Evolutionary conservation across 1,139 yeast genomes (phyloP), one percentile per base, ranked within the genome.

Genomic region (Nakaseomyces kungkrabaensis): DNA sequence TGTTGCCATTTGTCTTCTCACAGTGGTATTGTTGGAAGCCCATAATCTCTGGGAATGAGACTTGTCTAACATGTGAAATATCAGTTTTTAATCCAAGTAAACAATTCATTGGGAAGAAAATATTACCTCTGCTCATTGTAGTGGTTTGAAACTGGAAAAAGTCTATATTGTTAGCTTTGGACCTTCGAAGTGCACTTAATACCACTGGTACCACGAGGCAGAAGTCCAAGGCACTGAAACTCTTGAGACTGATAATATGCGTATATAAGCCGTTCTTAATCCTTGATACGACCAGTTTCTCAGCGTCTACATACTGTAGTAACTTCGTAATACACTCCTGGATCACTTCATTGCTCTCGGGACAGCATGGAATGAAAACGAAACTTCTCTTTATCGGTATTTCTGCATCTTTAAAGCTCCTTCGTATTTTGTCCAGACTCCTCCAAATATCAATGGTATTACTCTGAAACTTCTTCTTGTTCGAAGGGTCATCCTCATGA

Each of bases 171-270:
- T 48, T 43, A 26, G 50, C 38, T 54, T 55, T 54, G 13, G 46
- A 49, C 47, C 55, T 57, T 43, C 52, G 53, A 44, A 51, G 54
- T 17, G 52, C 27, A 5, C 59, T 51, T 25, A 56, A 49, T 4
- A 63, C n/a, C 8, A 56, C 54, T 3, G 62, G 41, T 3, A 63
- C 38, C 7, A 56, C 52, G 13, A 61, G 48, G 41, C 63, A 62
- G 43, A 59, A 58, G 41, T 63, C 65, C 33, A 59, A 32, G 10
- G 55, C 37, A 29, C 49, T 57, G 45, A 61, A 60, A 29, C 58
- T 48, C 44, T 47, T 52, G 27, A 62, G 25, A 8, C 45, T 34
- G 4, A 57, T 48, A 41, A 42, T 27, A 34, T 24, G 17, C 36
- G 29, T 22, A 43, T 40, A 24, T 31, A 45, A 13, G 37, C 38